These are phyloP conservation scores for Chaetomidium leptoderma DNA, from an alignment of 495 filamentous ascomycete genomes.

Conservation along the genomic window DNA sequence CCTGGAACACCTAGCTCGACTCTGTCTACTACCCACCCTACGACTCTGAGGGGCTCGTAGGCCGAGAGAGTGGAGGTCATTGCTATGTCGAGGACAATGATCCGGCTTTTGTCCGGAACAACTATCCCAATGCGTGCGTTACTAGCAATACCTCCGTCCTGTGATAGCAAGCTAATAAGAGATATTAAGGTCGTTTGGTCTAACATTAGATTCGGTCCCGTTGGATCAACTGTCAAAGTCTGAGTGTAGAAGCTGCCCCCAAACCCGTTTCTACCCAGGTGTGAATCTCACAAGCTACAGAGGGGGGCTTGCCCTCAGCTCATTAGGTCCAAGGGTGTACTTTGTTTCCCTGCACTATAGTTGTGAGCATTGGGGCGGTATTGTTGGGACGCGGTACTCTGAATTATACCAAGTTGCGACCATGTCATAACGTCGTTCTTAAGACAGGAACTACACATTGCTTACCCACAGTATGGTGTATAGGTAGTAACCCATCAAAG, in stretches of 20 bases:
- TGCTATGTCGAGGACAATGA: slow-evolving; percentile 62
- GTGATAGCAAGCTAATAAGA: slow-evolving; percentile 34
- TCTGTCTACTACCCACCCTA: slow-evolving; percentile 73
- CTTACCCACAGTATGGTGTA: no score
- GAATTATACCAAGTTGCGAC: no score
- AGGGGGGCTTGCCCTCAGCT: no score
- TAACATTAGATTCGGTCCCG: slow-evolving; percentile 67
- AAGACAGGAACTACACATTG: no score
- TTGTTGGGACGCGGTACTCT: no score
- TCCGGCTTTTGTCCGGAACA: slow-evolving; percentile 54
- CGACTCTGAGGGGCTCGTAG: slow-evolving; percentile 47
- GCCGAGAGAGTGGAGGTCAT: slow-evolving; percentile 56
- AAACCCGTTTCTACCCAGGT: no score
- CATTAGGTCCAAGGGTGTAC: no score
- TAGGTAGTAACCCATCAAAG: no score
- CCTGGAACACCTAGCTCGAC: slow-evolving; percentile 83
- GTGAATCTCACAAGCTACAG: no score
- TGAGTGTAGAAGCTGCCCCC: slow-evolving; percentile 11
- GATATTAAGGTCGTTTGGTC: slow-evolving; percentile 49
- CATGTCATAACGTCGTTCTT: no score
- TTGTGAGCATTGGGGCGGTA: no score
- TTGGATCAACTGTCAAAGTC: slow-evolving; percentile 53
- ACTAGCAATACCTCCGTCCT: not conserved
- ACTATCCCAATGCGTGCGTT: slow-evolving; percentile 34
- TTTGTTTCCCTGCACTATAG: no score